Base-by-base conservation (phyloP, 768 basidiomycete genomes). In the Mrakia blollopis region DNA sequence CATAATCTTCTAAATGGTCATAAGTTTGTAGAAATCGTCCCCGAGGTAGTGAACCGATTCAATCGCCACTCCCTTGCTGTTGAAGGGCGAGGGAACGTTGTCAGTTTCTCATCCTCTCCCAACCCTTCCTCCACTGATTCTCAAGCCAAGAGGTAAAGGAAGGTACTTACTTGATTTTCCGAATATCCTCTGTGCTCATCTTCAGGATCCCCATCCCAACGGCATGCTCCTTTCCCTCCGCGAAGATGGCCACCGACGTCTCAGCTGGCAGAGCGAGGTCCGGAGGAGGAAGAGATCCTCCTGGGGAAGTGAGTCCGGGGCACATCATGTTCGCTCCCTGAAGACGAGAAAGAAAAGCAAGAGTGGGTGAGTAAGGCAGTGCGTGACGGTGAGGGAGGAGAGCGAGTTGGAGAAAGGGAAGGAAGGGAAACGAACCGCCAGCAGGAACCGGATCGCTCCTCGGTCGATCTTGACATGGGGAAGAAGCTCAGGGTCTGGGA, bases 361-460 rank as follows among this genome's bases (percentile, higher is more conserved):
- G 23, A 6, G 3, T 6, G 44, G 2, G 44, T 41, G 30, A 25
- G 37, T 39, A 21, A 28, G 7, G n/a, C 30, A 21, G 25, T 39
- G 57, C 21, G 47, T 23, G 21, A 37, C 10, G 44, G 50, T 11
- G 8, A 71, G 0, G 18, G 28, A 18, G 57, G 63, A 28, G 54
- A 30, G 28, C 16, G 30, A 25, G 72, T 23, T 16, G 47, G 65
- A 74, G 60, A 25, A 37, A 72, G 65, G 14, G 16, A 69, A 68
- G 41, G 62, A 32, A 35, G 39, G 62, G 14, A 44, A 13, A 83
- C 85, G 79, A 57, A 85, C 97, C 16, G 90, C 91, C 65, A 99
- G 89, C 54, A 99, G 88, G 85, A 98, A 99, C 47, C 95, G 92
- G 85, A 99, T 99, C 73, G 97, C 97, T 69, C 97, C 97, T 71